Percentiles rank a stretch among this genome's conserved stretches.
Evolutionary conservation across 1,284 basidiomycete genomes (phyloP).

Genomic region (Omphalotus olearius): DNA sequence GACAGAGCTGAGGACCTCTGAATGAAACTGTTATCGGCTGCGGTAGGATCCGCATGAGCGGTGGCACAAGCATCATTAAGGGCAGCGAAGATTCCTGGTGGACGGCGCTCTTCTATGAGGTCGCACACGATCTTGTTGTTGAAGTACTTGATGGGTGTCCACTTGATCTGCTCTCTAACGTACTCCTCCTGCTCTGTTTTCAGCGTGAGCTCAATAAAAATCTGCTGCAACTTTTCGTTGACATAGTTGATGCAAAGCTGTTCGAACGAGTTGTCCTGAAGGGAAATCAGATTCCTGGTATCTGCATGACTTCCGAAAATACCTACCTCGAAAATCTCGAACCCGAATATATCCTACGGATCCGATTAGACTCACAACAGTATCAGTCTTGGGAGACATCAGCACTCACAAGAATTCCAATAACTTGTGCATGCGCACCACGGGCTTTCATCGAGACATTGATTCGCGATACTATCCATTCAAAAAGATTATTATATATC

Average conservation of each 20-base stretch:
- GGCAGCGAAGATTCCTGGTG: slow-evolving; percentile 97
- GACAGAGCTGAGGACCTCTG: slow-evolving; percentile 84
- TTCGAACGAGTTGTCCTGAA: slow-evolving; percentile 96
- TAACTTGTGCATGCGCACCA: slow-evolving; percentile 72
- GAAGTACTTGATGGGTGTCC: slow-evolving; percentile 99
- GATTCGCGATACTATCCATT: slow-evolving; percentile 98
- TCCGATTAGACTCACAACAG: slow-evolving; percentile 7
- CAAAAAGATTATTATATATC: slow-evolving; percentile 98
- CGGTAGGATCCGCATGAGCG: slow-evolving; percentile 94
- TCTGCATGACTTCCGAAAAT: not conserved
- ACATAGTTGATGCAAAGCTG: slow-evolving; percentile 99
- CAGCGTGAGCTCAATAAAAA: slow-evolving; percentile 98
- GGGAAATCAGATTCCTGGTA: not conserved
- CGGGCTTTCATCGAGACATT: slow-evolving; percentile 96
- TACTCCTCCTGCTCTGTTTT: slow-evolving; percentile 99
- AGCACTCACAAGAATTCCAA: slow-evolving; percentile 81
- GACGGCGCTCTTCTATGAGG: slow-evolving; percentile 93
- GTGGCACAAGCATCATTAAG: slow-evolving; percentile 98
- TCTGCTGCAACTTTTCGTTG: slow-evolving; percentile 99
- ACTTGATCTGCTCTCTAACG: slow-evolving; percentile 96
- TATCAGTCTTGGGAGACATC: not conserved
- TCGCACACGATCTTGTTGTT: slow-evolving; percentile 98
- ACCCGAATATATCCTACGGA: slow-evolving; percentile 89
- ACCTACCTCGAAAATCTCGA: slow-evolving; percentile 91
- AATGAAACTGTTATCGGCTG: slow-evolving; percentile 96